A percentile compares a stretch with the other conserved stretches of the same genome.
Conservation (phyloP, 352 stramenopile genomes). For the Aphanomyces euteiches region DNA sequence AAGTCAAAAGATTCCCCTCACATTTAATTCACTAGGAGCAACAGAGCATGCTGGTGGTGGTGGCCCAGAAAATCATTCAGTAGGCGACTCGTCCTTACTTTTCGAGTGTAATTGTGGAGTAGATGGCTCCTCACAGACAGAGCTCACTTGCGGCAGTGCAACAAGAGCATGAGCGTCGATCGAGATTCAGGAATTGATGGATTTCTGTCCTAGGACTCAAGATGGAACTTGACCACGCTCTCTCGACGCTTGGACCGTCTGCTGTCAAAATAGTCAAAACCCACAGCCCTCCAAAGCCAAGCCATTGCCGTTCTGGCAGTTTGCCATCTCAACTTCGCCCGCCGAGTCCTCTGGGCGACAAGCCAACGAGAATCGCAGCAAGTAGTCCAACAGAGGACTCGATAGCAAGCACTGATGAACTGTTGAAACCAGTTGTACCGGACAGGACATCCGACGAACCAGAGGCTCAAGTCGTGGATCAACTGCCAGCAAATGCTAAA, state of each 20-base stretch:
- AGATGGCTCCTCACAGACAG: slow-evolving; percentile 23
- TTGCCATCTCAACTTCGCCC: not conserved
- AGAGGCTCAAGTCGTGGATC: too few species aligned
- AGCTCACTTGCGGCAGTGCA: slow-evolving; percentile 21
- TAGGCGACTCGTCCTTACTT: not conserved
- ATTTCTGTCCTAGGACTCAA: slow-evolving; percentile 3
- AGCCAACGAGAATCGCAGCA: not conserved
- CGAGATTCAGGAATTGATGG: not conserved
- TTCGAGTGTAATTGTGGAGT: not conserved
- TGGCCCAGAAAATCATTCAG: slow-evolving; percentile 9
- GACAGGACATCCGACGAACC: too few species aligned
- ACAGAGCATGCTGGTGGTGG: not conserved
- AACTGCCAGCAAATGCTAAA: too few species aligned
- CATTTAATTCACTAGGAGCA: not conserved
- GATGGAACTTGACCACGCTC: not conserved
- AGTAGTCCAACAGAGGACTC: not conserved
- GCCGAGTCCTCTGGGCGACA: not conserved
- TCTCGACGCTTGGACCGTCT: not conserved
- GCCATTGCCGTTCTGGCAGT: not conserved
- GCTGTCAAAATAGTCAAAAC: slow-evolving; percentile 12
- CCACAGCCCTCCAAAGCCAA: not conserved
- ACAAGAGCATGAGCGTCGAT: not conserved
- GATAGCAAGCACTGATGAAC: too few species aligned
- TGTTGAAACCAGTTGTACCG: too few species aligned
- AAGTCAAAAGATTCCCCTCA: too few species aligned